These are phyloP conservation scores for Colletotrichum phormii DNA, from an alignment of 2,329 filamentous ascomycete genomes.

Conservation along the genomic window DNA sequence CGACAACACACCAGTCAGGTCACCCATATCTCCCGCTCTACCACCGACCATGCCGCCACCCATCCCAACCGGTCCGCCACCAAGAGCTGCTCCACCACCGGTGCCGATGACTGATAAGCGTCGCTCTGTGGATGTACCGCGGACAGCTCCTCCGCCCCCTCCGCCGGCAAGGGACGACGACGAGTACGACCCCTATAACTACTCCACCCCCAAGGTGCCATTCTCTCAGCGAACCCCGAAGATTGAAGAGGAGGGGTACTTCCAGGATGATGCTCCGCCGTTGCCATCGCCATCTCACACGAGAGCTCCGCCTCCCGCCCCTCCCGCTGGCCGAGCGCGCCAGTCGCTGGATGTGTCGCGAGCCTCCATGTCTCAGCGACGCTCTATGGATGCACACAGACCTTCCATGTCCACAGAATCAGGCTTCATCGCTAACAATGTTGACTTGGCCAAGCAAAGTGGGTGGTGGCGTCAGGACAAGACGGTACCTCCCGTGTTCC, in stretches of 20 bases:
- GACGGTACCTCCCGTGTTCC: slow-evolving; percentile 82
- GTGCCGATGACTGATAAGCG: slow-evolving; percentile 69
- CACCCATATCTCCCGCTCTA: slow-evolving; percentile 58
- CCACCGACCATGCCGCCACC: slow-evolving; percentile 65
- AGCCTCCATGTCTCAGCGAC: slow-evolving; percentile 53
- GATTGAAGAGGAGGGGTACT: slow-evolving; percentile 60
- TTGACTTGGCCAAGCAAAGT: slow-evolving; percentile 80
- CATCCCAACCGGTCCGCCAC: slow-evolving; percentile 63
- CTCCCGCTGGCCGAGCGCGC: slow-evolving; percentile 48
- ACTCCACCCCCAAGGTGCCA: slow-evolving; percentile 51
- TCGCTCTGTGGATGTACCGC: slow-evolving; percentile 77
- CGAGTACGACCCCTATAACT: slow-evolving; percentile 77
- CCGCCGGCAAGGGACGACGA: slow-evolving; percentile 68
- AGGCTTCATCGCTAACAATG: slow-evolving; percentile 87
- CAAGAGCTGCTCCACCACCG: slow-evolving; percentile 72
- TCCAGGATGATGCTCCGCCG: slow-evolving; percentile 51
- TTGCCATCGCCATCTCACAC: slow-evolving; percentile 51
- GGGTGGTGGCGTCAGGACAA: slow-evolving; percentile 91
- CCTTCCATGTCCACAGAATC: slow-evolving; percentile 80
- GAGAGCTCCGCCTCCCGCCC: slow-evolving; percentile 28
- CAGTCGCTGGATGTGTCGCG: slow-evolving; percentile 75
- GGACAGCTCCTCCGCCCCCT: slow-evolving; percentile 75
- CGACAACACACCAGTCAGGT: slow-evolving; percentile 71
- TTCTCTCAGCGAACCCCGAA: slow-evolving; percentile 50
- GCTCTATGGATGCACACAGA: slow-evolving; percentile 81